Base-by-base conservation (phyloP, 306 rosid species). In the Ammopiptanthus mongolicus region DNA sequence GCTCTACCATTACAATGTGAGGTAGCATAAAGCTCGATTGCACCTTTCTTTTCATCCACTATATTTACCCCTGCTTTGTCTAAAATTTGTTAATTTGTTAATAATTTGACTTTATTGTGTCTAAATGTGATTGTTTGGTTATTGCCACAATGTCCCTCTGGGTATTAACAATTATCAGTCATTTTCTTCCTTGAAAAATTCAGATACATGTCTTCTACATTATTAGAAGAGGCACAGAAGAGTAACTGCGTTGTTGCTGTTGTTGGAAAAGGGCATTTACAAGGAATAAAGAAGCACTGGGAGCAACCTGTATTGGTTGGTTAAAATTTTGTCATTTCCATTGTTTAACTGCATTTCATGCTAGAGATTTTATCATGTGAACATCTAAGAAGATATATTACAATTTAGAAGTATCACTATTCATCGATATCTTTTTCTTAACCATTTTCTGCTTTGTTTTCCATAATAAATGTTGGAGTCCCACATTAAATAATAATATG, bases 201-300 rank as follows among this genome's bases (percentile, higher is more conserved):
- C 71, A 89, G 93, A 84, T 89, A 76, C 79, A 87, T 89, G 91
- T 85, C 93, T 0, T 69, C 77, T 3, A 37, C 80, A 21, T 70
- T 89, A 60, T 84, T 84, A 5, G 46, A 67, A 71, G 56, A 74
- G 34, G 94, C 91, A 6, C 72, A 75, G 8, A 79, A 79, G 85
- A 77, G 79, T 47, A 65, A 56, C 4, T 83, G 80, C 9, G 91
- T 89, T 17, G 94, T 89, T 33, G 94, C 94, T 11, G 91, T 89
- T 61, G 91, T 89, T 52, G 91, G 94, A 21, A 87, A 79, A 65
- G 94, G 87, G 62, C 94, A 89, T 74, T 79, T 89, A 22, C 77
- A 47, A 83, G 94, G 91, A 85, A 87, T 89, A 33, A 79, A 68
- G 75, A 87, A 85, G 78, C 80, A 89, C 39, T 89, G 94, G 94